A percentile compares a stretch with the other conserved stretches of the same genome.
phyloP scores from a whole-genome alignment of 257 asterid species.

The Solanum appendiculatum region DNA sequence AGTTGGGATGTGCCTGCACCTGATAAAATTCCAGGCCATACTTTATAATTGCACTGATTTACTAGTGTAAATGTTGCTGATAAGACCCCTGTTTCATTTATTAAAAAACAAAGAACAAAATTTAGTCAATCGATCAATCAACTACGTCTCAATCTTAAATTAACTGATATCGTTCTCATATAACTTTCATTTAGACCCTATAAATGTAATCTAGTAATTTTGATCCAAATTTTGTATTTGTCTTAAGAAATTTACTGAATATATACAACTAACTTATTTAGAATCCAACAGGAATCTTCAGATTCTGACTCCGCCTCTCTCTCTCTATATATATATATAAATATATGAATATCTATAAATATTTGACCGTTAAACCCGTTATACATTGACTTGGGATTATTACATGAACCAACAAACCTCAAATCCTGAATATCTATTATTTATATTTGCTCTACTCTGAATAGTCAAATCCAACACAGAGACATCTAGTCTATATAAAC shows the following conservation, averaged over 20 bases:
- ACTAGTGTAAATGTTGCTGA: slow-evolving; percentile 52
- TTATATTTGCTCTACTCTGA: not conserved
- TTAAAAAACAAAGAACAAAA: not conserved
- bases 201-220: too few relatives aligned
- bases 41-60: slow-evolving; percentile 47
- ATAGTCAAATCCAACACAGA: not conserved
- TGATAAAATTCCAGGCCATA: slow-evolving; percentile 69
- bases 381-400: not conserved
- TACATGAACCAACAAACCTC: not conserved
- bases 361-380: not conserved
- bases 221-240: not conserved
- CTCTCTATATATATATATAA: not conserved
- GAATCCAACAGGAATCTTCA: not conserved
- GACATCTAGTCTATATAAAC: too few relatives aligned
- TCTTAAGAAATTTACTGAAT: too few relatives aligned
- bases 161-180: slow-evolving; percentile 29
- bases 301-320: not conserved
- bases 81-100: slow-evolving; percentile 8
- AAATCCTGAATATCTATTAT: too few relatives aligned
- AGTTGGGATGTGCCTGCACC: slow-evolving; percentile 44
- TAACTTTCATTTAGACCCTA: not conserved
- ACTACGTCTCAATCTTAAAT: slow-evolving; percentile 22
- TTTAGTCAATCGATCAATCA: not conserved
- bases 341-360: not conserved
- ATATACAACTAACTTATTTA: not conserved